Percentiles rank a stretch among this genome's conserved stretches.
Conservation (phyloP, 2,329 filamentous ascomycete species). For the Aspergillus hiratsukae region DNA sequence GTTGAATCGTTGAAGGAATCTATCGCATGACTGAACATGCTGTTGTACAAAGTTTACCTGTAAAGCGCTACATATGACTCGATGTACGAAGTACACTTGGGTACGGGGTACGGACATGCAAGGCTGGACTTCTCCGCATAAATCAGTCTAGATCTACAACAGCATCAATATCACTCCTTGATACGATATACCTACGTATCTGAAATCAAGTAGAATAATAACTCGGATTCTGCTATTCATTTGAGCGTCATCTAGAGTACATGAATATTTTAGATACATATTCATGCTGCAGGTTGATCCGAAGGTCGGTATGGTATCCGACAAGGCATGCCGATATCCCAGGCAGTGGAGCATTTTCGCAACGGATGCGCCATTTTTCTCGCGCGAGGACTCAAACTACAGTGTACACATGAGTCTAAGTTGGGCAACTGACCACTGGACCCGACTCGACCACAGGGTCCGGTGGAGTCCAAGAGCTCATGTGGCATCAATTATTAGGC, state of each 20-base stretch:
- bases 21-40: neutral
- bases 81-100: neutral
- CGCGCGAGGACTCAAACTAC: neutral
- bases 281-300: neutral
- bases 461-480: slow-evolving; percentile 4
- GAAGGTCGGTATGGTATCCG: slow-evolving; percentile 8
- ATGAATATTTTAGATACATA: neutral
- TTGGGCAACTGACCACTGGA: neutral
- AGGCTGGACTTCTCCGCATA: neutral
- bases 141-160: neutral
- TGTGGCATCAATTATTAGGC: slow-evolving; percentile 13
- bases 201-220: neutral
- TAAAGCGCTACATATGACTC: neutral
- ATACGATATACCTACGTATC: neutral
- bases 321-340: slow-evolving; percentile 10
- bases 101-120: neutral
- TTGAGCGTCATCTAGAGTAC: neutral
- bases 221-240: neutral
- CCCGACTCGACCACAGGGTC: neutral
- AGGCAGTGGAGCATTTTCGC: slow-evolving; percentile 7
- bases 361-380: neutral
- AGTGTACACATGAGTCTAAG: neutral
- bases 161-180: neutral
- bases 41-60: neutral
- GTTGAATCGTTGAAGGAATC: neutral